Evolutionary conservation across 805 yeast species (phyloP).

Genomic region (Starmerella cellae): DNA sequence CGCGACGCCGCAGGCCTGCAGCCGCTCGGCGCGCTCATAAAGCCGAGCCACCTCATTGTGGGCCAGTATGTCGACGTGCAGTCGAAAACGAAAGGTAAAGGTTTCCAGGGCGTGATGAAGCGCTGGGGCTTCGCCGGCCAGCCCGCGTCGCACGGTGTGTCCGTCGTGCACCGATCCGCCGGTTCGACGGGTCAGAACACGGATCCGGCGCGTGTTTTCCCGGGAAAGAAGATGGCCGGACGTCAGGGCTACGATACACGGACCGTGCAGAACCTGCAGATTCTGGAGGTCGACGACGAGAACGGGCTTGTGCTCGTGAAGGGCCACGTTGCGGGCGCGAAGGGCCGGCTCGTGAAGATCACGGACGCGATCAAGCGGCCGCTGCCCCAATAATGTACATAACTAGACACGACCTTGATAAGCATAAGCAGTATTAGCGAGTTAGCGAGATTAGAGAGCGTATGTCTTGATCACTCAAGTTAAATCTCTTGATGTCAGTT

Average conservation of each 20-base stretch:
- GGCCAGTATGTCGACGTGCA: slow-evolving; percentile 79
- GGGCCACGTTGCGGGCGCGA: slow-evolving; percentile 88
- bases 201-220: slow-evolving; percentile 89
- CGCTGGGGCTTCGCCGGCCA: slow-evolving; percentile 82
- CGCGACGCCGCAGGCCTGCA: slow-evolving; percentile 50
- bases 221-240: slow-evolving; percentile 98
- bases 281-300: slow-evolving; percentile 67
- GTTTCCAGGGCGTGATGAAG: slow-evolving; percentile 97
- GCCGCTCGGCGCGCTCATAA: slow-evolving; percentile 63
- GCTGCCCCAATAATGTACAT: slow-evolving; percentile 16
- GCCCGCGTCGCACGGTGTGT: slow-evolving; percentile 90
- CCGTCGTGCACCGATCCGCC: slow-evolving; percentile 83
- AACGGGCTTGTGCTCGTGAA: slow-evolving; percentile 70
- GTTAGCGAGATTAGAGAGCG: too few relatives aligned
- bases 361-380: slow-evolving; percentile 52
- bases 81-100: slow-evolving; percentile 81
- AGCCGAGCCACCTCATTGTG: slow-evolving; percentile 67
- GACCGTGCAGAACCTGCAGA: slow-evolving; percentile 63
- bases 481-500: too few relatives aligned
- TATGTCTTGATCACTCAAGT: too few relatives aligned
- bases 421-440: too few relatives aligned
- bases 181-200: slow-evolving; percentile 96
- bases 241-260: slow-evolving; percentile 72
- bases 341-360: slow-evolving; percentile 56
- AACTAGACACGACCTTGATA: too few relatives aligned